Evolutionary conservation across 495 filamentous ascomycete species (phyloP), one percentile per base, ranked within the genome.

Genomic region (Xylona heveae): DNA sequence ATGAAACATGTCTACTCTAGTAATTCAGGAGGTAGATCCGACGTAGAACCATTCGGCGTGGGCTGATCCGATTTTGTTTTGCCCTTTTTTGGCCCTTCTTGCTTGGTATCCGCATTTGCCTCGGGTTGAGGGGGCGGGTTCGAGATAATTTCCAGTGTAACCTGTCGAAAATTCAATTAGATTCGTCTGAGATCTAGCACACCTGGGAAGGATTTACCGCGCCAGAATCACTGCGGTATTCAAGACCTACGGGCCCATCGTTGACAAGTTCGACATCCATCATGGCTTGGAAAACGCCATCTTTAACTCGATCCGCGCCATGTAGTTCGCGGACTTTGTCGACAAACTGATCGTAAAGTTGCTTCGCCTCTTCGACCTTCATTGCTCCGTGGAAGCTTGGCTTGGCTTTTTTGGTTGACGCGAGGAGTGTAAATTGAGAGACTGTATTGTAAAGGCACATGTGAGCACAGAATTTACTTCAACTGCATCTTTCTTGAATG

Each of bases 231-330:
- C 65, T 72, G 51, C 57, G 55, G 53, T 64, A 73, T 47, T 71
- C 57, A 38, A 73, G 51, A 71, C 79, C 68, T 63, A 93, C 84
- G 49, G 84, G 84, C 35, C 84, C 85, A 48, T 95, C 84, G 42
- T 95, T 95, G 22, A 91, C 72, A 16, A 93, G 48, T 37, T 78
- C 77, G 36, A 94, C 88, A 43, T 94, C 77, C 88, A 95, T 99
- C 83, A 93, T 93, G 32, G 90, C 88, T 43, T 92, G 84, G 49
- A 95, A 99, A 22, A 92, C 71, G 9, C 90, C 90, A 46, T 95
- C 75, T 45, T 90, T 83, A 37, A 99, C 83, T 40, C 66, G 75
- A 10, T 82, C 80, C 5, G 67, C 49, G 3, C 55, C 49, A 48
- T 95, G 90, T 3, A 66, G 52, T 40, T 75, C 63, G 38, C 76